Evolutionary conservation across 2,329 filamentous ascomycete species (phyloP), one percentile per base, ranked within the genome.

Genomic region (Apiospora pterosperma): DNA sequence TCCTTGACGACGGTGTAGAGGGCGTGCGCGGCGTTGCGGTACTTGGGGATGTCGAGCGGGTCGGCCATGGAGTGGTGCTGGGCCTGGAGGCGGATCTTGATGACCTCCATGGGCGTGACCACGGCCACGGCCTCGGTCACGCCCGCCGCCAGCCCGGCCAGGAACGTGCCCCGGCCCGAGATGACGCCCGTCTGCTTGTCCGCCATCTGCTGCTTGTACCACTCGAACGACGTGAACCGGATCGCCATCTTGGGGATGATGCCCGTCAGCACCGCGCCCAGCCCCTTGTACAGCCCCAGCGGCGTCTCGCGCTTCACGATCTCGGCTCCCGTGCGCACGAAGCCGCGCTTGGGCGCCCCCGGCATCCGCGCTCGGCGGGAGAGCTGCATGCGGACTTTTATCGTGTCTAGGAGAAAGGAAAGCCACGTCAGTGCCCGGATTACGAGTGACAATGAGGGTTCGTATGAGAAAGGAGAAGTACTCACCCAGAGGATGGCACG

Each of bases 201-300:
- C 52, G 92, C 89, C 28, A 97, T 84, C 67, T 91, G 67, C 76
- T 93, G 89, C 86, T 98, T 98, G 81, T 98, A 99, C 76, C 87
- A 88, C 79, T 98, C 96, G 79, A 98, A 99, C 63, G 92, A 97
- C 59, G 95, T 97, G 81, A 99, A 99, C 42, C 96, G 92, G 77
- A 98, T 99, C 67, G 96, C 96, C 96, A 99, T 99, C 81, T 99
- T 99, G 63, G 96, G 96, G 25, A 99, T 88, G 77, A 99, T 99
- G 70, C 96, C 96, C 28, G 94, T 97, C 65, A 98, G 79, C 48
- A 99, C 96, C 63, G 96, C 96, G 67, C 96, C 96, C n/a, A 99
- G 87, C 70, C 96, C 96, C 83, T 99, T 99, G 86, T 99, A 99
- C 65, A 99, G 83, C 68, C 92, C 96, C 39, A 99, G 83, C 1